Evolutionary conservation across 805 yeast genomes (phyloP).

Genomic region (Schizosaccharomyces osmophilus): DNA sequence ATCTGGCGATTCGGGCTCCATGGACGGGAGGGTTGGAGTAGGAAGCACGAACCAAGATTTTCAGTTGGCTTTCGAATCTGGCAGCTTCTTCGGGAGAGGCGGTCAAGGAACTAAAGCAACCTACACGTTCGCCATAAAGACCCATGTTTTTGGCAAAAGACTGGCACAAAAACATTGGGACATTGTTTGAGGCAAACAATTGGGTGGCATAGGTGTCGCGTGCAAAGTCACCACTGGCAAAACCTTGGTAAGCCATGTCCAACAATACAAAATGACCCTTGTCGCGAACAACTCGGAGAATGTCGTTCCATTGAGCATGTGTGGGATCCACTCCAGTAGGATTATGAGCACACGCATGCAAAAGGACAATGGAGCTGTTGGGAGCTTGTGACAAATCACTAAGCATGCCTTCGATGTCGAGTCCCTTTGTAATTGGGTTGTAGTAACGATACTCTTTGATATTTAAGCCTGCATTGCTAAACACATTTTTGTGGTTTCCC

Average conservation of each 20-base stretch:
- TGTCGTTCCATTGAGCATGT: conserved; percentile 50
- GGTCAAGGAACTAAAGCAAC: conserved; percentile 42
- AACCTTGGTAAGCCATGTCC: conserved; percentile 93
- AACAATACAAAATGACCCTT: conserved; percentile 57
- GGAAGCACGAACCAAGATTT: conserved; percentile 60
- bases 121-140: conserved; percentile 83
- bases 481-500: conserved; percentile 85
- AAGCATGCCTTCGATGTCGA: conserved; percentile 49
- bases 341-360: conserved; percentile 94
- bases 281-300: conserved; percentile 35
- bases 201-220: conserved; percentile 69
- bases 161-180: conserved; percentile 62
- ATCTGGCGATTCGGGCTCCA: conserved; percentile 73
- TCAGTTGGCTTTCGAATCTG: conserved; percentile 51
- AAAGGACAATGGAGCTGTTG: conserved; percentile 49
- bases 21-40: conserved; percentile 88
- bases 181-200: conserved; percentile 21
- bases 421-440: conserved; percentile 42
- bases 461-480: conserved; percentile 40
- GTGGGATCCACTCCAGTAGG: conserved; percentile 95
- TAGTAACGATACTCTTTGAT: conserved; percentile 66
- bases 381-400: conserved; percentile 40
- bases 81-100: conserved; percentile 23
- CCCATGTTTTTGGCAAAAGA: conserved; percentile 67
- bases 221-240: conserved; percentile 68